Evolutionary conservation across 1,139 yeast genomes (phyloP).

Genomic region (Debaryomycetaceae sp.): DNA sequence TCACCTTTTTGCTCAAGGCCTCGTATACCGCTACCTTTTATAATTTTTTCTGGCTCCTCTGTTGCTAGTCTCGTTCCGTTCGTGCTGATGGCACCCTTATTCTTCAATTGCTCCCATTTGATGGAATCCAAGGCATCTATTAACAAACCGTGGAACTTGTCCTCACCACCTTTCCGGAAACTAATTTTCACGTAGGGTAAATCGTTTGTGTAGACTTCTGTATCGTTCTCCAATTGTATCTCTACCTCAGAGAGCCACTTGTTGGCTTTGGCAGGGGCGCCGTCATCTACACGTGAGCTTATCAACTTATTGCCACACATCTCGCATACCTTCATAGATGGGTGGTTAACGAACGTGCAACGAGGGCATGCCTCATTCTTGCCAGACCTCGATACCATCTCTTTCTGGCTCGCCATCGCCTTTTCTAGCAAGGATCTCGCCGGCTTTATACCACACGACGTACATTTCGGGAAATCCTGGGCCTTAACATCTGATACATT

Average conservation of each 20-base stretch:
- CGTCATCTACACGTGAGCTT: conserved; percentile 9
- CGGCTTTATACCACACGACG: conserved; percentile 68
- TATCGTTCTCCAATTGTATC: conserved; percentile 20
- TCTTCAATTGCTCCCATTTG: conserved; percentile 42
- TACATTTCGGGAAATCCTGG: conserved; percentile 52
- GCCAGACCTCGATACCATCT: conserved; percentile 22
- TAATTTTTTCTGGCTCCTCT: conserved; percentile 8
- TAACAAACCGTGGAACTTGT: conserved; percentile 41
- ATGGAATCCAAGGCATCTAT: conserved; percentile 40
- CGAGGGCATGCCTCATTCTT: conserved; percentile 54
- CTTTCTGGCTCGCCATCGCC: conserved; percentile 12
- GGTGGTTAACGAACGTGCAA: conserved; percentile 87
- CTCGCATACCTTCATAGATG: conserved; percentile 74
- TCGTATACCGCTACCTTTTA: conserved; percentile 53
- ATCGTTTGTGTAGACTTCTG: conserved; percentile 30
- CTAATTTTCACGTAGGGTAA: conserved; percentile 51
- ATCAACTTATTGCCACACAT: conserved; percentile 70
- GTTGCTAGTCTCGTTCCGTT: conserved; percentile 26
- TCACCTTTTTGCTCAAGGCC: conserved; percentile 65
- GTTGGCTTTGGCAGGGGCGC: conserved; percentile 9
- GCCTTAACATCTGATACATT: conserved; percentile 29
- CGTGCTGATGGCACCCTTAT: conserved; percentile 37
- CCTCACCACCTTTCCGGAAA: conserved; percentile 60
- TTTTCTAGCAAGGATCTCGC: conserved; percentile 10
- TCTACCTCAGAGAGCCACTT: conserved; percentile 3